Evolutionary conservation across 208 protist species (phyloP).

Genomic region (Lotmaria passim): DNA sequence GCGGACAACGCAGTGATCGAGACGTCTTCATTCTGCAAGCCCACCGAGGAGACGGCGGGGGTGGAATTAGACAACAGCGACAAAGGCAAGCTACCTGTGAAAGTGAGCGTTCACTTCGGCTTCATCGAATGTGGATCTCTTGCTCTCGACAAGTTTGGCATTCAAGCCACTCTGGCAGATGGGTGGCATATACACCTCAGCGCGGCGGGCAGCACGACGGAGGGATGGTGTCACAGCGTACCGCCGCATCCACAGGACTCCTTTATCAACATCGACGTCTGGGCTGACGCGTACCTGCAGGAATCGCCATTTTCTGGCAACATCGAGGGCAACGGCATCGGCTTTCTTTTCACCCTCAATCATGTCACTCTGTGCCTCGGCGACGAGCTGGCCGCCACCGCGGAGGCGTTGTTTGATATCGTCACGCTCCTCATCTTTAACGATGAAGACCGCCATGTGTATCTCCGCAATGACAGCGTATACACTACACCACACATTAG

Average conservation of each 20-base stretch:
- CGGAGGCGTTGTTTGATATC: slow-evolving; percentile 55
- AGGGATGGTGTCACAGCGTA: slow-evolving; percentile 36
- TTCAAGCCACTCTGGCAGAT: slow-evolving; percentile 22
- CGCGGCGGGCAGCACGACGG: slow-evolving; percentile 33
- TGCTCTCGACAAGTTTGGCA: slow-evolving; percentile 23
- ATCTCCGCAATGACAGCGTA: slow-evolving; percentile 43
- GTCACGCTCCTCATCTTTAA: slow-evolving; percentile 46
- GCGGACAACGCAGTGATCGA: background rate
- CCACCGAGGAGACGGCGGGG: background rate
- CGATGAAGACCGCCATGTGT: slow-evolving; percentile 56
- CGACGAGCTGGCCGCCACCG: slow-evolving; percentile 35
- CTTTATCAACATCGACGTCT: slow-evolving; percentile 39
- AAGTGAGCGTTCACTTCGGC: slow-evolving; percentile 13
- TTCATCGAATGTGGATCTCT: slow-evolving; percentile 35
- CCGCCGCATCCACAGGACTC: slow-evolving; percentile 24
- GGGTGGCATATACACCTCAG: slow-evolving; percentile 53
- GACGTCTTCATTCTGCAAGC: slow-evolving; percentile 1
- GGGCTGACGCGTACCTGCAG: slow-evolving; percentile 46
- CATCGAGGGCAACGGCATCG: slow-evolving; percentile 56
- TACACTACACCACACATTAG: slow-evolving; percentile 45
- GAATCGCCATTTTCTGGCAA: slow-evolving; percentile 47
- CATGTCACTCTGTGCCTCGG: slow-evolving; percentile 43
- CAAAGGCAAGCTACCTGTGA: background rate
- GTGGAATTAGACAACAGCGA: background rate
- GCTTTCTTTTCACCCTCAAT: slow-evolving; percentile 41